These are phyloP conservation scores for Aquanectria penicillioides DNA, from an alignment of 2,329 filamentous ascomycete species.

Conservation along the genomic window DNA sequence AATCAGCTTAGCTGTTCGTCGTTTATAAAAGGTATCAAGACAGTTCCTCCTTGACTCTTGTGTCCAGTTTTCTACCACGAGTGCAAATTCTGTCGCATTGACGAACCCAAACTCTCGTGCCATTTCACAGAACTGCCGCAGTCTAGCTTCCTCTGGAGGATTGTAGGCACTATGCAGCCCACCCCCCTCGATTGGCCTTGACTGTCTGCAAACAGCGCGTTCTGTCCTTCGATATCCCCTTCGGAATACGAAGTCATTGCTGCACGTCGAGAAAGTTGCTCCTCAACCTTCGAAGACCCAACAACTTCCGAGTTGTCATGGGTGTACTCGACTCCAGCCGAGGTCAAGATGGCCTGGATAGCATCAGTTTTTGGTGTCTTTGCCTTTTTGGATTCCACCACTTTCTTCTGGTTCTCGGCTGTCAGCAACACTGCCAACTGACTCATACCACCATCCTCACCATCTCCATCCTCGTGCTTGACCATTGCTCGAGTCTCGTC, in stretches of 20 bases:
- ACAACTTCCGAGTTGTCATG: slow-evolving; percentile 97
- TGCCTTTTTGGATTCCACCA: slow-evolving; percentile 46
- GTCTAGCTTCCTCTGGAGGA: slow-evolving; percentile 78
- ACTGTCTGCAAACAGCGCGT: slow-evolving; percentile 67
- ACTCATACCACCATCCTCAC: slow-evolving; percentile 74
- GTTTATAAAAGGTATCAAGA: slow-evolving; percentile 82
- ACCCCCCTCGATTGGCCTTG: slow-evolving; percentile 47
- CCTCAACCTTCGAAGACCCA: slow-evolving; percentile 91
- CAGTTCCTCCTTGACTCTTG: slow-evolving; percentile 82
- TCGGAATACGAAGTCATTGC: slow-evolving; percentile 64
- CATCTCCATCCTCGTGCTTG: slow-evolving; percentile 61
- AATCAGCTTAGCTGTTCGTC: slow-evolving; percentile 65
- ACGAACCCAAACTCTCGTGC: slow-evolving; percentile 80
- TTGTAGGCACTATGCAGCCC: slow-evolving; percentile 64
- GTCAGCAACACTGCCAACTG: slow-evolving; percentile 71
- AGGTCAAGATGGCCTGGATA: slow-evolving; percentile 87
- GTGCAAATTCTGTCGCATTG: slow-evolving; percentile 83
- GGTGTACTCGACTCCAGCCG: slow-evolving; percentile 91
- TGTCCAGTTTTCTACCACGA: slow-evolving; percentile 91
- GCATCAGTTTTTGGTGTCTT: slow-evolving; percentile 71
- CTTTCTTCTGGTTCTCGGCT: slow-evolving; percentile 56
- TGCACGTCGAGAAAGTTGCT: slow-evolving; percentile 81
- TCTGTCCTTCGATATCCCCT: slow-evolving; percentile 59
- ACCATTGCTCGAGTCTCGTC: slow-evolving; percentile 56
- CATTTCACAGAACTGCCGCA: slow-evolving; percentile 92